Base-by-base conservation (phyloP, 441 rosid species). In the Manihot esculenta region DNA sequence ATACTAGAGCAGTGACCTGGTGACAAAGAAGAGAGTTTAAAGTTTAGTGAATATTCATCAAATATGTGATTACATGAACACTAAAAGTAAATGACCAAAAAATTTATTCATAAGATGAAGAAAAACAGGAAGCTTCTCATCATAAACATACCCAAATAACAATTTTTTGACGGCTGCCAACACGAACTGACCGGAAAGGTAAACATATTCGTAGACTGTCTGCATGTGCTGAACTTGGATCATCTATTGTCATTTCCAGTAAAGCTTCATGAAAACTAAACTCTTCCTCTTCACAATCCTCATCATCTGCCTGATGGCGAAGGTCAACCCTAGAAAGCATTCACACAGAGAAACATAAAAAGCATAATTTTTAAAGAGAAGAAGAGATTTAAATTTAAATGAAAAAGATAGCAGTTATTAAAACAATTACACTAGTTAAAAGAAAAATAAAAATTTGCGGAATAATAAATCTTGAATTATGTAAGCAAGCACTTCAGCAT, bases 241-340 rank as follows among this genome's bases (percentile, higher is more conserved):
- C 82, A 71, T 71, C 67, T 66, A 76, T 62, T 38, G 79, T 65
- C 67, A 70, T 80, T 56, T 83, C 84, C 71, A 88, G 59, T 76
- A 88, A 77, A 60, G 91, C 72, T 73, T 85, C 90, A 12, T 83
- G 81, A 77, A 81, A 81, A 76, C 84, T 77, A n/a, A 64, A 75
- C 45, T 83, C 97, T 53, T 89, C 98, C 45, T 93, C 98, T 53
- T 92, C 96, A 23, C 83, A 92, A 59, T 91, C 94, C 51, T 89
- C 99, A 73, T 92, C 97, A 80, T 84, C 85, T 72, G 87, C 88
- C 81, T 92, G 92, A 86, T 88, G 96, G 87, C 93, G 90, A 81
- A 92, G 93, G 80, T 92, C 96, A 77, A 85, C 78, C 94, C 94
- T 89, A 68, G 41, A 59, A 66, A 66, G 72, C 49, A 42, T 71